Evolutionary conservation across 2,329 filamentous ascomycete genomes (phyloP).

Genomic region (Penicillium sp.): DNA sequence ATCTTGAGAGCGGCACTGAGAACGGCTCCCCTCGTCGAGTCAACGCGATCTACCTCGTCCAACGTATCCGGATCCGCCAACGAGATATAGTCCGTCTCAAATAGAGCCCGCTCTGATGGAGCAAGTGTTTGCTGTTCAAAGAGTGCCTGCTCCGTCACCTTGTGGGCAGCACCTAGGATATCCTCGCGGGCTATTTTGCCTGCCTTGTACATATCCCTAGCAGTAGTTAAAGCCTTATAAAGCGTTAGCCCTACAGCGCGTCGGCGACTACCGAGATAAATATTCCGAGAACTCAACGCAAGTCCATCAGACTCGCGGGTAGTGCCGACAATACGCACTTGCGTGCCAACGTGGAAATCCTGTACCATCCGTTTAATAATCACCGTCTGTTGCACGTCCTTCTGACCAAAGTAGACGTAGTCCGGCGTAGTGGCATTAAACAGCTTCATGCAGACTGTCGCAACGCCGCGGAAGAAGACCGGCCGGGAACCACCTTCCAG

Average conservation of each 20-base stretch:
- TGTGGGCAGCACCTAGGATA: slow-evolving; percentile 69
- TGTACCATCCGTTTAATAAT: slow-evolving; percentile 81
- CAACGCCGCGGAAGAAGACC: slow-evolving; percentile 94
- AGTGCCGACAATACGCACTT: slow-evolving; percentile 72
- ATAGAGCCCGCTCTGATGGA: slow-evolving; percentile 62
- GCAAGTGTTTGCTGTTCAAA: slow-evolving; percentile 61
- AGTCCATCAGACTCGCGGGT: slow-evolving; percentile 75
- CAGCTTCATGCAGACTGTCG: slow-evolving; percentile 92
- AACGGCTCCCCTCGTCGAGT: slow-evolving; percentile 70
- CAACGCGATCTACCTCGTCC: slow-evolving; percentile 70
- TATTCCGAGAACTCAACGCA: slow-evolving; percentile 88
- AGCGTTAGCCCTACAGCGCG: slow-evolving; percentile 71
- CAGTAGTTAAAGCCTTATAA: slow-evolving; percentile 64
- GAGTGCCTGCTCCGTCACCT: slow-evolving; percentile 55
- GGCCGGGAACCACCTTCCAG: slow-evolving; percentile 83
- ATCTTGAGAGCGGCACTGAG: slow-evolving; percentile 90
- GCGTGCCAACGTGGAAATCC: slow-evolving; percentile 77
- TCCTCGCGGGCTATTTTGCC: slow-evolving; percentile 57
- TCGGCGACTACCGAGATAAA: slow-evolving; percentile 78
- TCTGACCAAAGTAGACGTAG: slow-evolving; percentile 89
- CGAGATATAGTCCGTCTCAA: slow-evolving; percentile 89
- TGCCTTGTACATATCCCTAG: slow-evolving; percentile 62
- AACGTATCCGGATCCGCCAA: slow-evolving; percentile 81
- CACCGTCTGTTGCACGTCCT: slow-evolving; percentile 94
- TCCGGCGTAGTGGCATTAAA: slow-evolving; percentile 80